A percentile compares a stretch with the other conserved stretches of the same genome.
Conservation (phyloP, 306 rosid genomes). For the Cucumis sativus region Cucumber_9930_V3 NC_026657.2:34434001-34434500, state of each 20-base stretch:
- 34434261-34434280: neutral
- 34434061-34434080: neutral
- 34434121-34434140: neutral
- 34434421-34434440: neutral
- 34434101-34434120: neutral
- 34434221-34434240: neutral
- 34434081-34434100: neutral
- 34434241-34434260: neutral
- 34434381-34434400: neutral
- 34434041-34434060: neutral
- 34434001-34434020: conserved; percentile 18
- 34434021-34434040: neutral
- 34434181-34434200: neutral
- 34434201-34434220: neutral
- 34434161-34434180: neutral
- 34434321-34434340: neutral
- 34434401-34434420: neutral
- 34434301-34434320: neutral
- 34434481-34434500: neutral
- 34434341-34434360: neutral
- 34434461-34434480: conserved; percentile 5
- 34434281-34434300: neutral
- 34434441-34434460: neutral
- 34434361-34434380: conserved; percentile 14
- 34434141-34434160: neutral